These are phyloP conservation scores for Leptographium radiaticola DNA, from an alignment of 2,329 filamentous ascomycete genomes.

Conservation along the genomic window DNA sequence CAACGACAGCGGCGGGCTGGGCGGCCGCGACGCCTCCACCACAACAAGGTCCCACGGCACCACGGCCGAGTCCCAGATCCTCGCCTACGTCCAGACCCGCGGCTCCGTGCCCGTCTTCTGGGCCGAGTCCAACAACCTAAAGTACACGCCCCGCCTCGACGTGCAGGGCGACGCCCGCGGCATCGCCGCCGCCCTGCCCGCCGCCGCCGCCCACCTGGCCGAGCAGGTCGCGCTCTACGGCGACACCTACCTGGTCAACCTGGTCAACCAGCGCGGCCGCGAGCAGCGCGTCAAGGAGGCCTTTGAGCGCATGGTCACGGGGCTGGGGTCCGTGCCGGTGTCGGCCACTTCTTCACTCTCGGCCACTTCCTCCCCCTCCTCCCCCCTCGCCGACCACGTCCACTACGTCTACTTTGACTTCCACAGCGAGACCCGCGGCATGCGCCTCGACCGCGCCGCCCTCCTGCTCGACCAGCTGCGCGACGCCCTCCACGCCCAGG, in stretches of 20 bases:
- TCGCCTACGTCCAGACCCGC: constrained; percentile 92
- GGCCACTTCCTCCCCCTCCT: too few relatives aligned
- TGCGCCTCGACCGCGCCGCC: constrained; percentile 85
- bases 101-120: constrained; percentile 94
- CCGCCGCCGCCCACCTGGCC: constrained; percentile 76
- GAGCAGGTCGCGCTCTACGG: constrained; percentile 91
- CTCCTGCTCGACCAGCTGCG: constrained; percentile 72
- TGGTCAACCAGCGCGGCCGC: constrained; percentile 91
- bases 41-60: constrained; percentile 20
- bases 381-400: constrained; percentile 60
- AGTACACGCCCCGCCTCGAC: constrained; percentile 83
- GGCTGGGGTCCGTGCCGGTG: constrained; percentile 34
- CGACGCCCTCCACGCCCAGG: constrained; percentile 62
- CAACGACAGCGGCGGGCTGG: constrained; percentile 53
- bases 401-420: constrained; percentile 99
- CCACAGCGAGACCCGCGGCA: constrained; percentile 91
- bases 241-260: constrained; percentile 92
- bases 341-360: too few relatives aligned
- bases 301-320: constrained; percentile 80
- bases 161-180: constrained; percentile 75
- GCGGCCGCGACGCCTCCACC: too few relatives aligned
- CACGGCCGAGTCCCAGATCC: constrained; percentile 61
- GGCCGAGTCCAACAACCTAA: constrained; percentile 88
- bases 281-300: constrained; percentile 83
- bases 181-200: constrained; percentile 64